Evolutionary conservation across 2,329 filamentous ascomycete species (phyloP).

Genomic region (Cordyceps farinosa): DNA sequence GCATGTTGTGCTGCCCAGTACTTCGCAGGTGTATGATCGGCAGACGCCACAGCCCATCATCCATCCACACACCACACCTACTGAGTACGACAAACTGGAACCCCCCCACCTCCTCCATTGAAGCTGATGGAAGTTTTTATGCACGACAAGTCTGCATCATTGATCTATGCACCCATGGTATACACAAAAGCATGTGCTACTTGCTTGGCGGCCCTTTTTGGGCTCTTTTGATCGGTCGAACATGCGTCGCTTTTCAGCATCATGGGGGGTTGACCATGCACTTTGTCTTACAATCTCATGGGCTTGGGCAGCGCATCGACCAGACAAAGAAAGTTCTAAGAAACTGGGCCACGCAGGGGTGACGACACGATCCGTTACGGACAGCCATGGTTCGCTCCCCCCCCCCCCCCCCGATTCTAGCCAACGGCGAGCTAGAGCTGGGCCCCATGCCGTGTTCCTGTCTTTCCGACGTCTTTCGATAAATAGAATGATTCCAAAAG

Average conservation of each 20-base stretch:
- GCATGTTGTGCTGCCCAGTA: neutral
- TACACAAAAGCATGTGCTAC: neutral
- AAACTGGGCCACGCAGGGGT: neutral
- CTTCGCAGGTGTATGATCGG: neutral
- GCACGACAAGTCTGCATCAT: neutral
- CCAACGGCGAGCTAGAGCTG: neutral
- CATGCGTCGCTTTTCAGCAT: neutral
- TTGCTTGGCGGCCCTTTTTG: neutral
- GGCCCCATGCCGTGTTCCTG: neutral
- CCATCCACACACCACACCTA: neutral
- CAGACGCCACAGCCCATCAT: neutral
- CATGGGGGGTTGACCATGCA: no score
- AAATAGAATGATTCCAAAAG: slow-evolving; percentile 11
- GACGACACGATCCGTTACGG: neutral
- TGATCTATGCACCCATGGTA: neutral
- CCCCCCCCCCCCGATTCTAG: neutral
- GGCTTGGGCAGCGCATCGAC: no score
- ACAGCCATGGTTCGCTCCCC: neutral
- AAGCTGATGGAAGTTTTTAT: neutral
- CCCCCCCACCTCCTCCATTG: neutral
- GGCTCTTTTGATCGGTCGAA: neutral
- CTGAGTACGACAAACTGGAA: neutral
- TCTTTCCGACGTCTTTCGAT: neutral
- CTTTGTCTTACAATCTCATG: no score
- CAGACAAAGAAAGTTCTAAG: neutral